Evolutionary conservation across 768 basidiomycete genomes (phyloP), one percentile per base, ranked within the genome.

Genomic region (Mycena belliarum): DNA sequence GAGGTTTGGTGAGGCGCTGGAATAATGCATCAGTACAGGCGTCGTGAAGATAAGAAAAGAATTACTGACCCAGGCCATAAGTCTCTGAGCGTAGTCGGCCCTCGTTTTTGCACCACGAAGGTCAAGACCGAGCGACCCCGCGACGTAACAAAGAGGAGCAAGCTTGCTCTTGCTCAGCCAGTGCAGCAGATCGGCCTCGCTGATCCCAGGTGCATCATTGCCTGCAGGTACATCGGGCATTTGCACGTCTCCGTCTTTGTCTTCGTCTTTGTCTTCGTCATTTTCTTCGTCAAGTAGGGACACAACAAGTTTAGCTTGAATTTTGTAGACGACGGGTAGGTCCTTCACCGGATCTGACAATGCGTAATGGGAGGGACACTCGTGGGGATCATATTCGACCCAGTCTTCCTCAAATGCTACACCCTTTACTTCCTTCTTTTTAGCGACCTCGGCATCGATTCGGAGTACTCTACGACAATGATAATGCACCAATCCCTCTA

Each of bases 401-500:
- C 59, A 60, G 23, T 57, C 56, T n/a, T 59, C 42, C n/a, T 57
- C 51, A 49, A 60, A 49, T 8, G 49, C 48, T 23, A 54, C 55
- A 49, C 55, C 52, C 16, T 7, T 32, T 20, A 46, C 44, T 33
- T 43, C 59, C 42, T 49, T 60, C 54, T 54, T 56, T 47, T 56
- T 61, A 38, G 60, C 50, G 21, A 52, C 28, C 42, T 58, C 47
- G 18, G 52, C 35, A 35, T 63, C 59, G 6, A 66, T 65, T 24
- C 61, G 55, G 42, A 62, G 64, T 26, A 66, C 61, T 38, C 58
- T 25, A 28, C 50, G 53, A 40, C 52, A 64, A 47, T 67, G 68
- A 24, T 59, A 49, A 24, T 64, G 44, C 20, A 66, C 40, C 12
- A 65, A 42, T 50, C 69, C 66, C 25, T 68, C 60, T 14, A 66